Conservation (phyloP, 768 basidiomycete genomes). For the Suillus discolor region DNA sequence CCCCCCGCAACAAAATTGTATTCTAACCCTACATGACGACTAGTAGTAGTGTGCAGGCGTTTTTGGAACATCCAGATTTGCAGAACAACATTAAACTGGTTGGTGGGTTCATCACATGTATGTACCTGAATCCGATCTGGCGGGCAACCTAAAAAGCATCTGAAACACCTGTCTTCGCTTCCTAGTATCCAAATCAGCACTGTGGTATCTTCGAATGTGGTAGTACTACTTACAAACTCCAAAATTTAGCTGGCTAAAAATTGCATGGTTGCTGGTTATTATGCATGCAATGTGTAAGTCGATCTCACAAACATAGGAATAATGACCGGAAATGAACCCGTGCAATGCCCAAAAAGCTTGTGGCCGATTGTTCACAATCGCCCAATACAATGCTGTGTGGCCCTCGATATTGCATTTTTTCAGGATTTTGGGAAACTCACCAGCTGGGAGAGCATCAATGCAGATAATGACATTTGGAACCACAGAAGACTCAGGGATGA, state of each 20-base stretch:
- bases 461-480: not conserved
- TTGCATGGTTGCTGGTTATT: not conserved
- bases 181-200: not conserved
- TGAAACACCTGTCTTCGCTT: not conserved
- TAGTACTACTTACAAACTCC: not conserved
- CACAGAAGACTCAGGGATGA: not conserved
- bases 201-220: too few species aligned
- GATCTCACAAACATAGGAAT: not conserved
- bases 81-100: not conserved
- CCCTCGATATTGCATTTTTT: not conserved
- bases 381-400: not conserved
- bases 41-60: not conserved
- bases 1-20: constrained; percentile 34
- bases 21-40: too few species aligned
- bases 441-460: not conserved
- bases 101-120: not conserved
- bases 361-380: not conserved
- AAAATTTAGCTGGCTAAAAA: not conserved
- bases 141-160: not conserved
- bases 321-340: too few species aligned
- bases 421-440: not conserved
- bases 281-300: not conserved
- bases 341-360: not conserved
- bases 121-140: not conserved
- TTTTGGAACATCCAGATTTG: not conserved